Percentiles rank a stretch among this genome's conserved stretches.
phyloP scores from a whole-genome alignment of 441 rosid genomes.

The Kokia cookei region DNA sequence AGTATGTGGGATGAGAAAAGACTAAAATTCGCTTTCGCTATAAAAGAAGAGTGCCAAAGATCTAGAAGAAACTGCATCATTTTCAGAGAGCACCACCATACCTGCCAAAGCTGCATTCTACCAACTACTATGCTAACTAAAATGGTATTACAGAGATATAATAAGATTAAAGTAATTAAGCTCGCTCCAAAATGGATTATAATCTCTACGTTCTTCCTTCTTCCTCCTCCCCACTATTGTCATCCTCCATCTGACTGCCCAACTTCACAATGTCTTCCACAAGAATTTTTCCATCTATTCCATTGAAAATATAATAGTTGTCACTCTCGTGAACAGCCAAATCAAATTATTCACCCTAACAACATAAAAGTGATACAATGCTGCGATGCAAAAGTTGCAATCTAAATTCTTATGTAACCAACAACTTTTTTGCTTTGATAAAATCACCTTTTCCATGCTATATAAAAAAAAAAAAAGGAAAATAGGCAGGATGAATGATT shows the following conservation, averaged over 20 bases:
- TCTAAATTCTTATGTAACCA: too few relatives aligned
- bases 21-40: too few relatives aligned
- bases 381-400: too few relatives aligned
- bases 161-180: too few relatives aligned
- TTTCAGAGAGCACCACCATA: too few relatives aligned
- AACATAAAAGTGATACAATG: too few relatives aligned
- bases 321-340: background rate
- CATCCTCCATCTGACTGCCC: constrained; percentile 63
- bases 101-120: too few relatives aligned
- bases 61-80: background rate
- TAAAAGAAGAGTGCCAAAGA: background rate
- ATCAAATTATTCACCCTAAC: background rate
- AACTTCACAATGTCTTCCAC: constrained; percentile 84
- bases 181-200: background rate
- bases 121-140: too few relatives aligned
- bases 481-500: background rate
- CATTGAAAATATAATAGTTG: background rate
- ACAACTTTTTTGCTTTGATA: background rate
- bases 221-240: constrained; percentile 23
- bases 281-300: constrained; percentile 82
- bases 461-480: background rate
- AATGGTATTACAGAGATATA: too few relatives aligned
- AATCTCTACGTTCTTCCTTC: constrained; percentile 7
- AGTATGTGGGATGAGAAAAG: background rate
- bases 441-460: background rate